phyloP scores from a whole-genome alignment of 2,329 filamentous ascomycete genomes.

The Monilinia fructigena region DNA sequence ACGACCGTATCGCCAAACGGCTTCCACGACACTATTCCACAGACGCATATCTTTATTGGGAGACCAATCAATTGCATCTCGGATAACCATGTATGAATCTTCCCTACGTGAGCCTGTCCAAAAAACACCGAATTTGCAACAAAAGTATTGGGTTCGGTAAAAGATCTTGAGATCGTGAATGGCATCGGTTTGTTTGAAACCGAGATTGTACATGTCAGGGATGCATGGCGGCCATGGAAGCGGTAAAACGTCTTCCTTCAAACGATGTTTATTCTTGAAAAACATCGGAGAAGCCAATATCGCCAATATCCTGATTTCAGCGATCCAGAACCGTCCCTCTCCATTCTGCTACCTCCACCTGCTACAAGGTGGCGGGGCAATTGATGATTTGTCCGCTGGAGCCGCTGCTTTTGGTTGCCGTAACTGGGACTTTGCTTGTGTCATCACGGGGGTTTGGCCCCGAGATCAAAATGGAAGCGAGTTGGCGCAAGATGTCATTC shows the following conservation, averaged over 20 bases:
- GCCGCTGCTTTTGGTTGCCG: conserved; percentile 61
- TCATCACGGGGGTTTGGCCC: conserved; percentile 61
- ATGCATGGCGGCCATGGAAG: conserved; percentile 60
- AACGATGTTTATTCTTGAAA: conserved; percentile 61
- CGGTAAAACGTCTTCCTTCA: conserved; percentile 61
- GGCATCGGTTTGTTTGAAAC: conserved; percentile 53
- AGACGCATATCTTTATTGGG: conserved; percentile 57
- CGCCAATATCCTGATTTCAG: conserved; percentile 44
- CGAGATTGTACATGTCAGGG: conserved; percentile 60
- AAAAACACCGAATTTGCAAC: conserved; percentile 21
- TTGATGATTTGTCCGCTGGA: conserved; percentile 45
- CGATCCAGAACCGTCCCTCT: conserved; percentile 43
- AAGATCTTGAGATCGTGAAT: conserved; percentile 44
- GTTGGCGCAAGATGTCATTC: conserved; percentile 42
- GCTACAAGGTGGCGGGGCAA: conserved; percentile 56
- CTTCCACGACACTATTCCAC: conserved; percentile 48
- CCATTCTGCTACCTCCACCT: conserved; percentile 60
- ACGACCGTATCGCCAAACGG: conserved; percentile 42
- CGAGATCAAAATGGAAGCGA: conserved; percentile 51
- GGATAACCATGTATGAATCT: conserved; percentile 50
- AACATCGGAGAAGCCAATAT: conserved; percentile 44
- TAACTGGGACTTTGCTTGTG: conserved; percentile 63
- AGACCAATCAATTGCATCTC: conserved; percentile 48
- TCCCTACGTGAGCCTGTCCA: conserved; percentile 31
- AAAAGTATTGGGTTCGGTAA: conserved; percentile 41